These are phyloP conservation scores for Calonectria honghensis DNA, from an alignment of 2,329 filamentous ascomycete species.

Conservation along the genomic window DNA sequence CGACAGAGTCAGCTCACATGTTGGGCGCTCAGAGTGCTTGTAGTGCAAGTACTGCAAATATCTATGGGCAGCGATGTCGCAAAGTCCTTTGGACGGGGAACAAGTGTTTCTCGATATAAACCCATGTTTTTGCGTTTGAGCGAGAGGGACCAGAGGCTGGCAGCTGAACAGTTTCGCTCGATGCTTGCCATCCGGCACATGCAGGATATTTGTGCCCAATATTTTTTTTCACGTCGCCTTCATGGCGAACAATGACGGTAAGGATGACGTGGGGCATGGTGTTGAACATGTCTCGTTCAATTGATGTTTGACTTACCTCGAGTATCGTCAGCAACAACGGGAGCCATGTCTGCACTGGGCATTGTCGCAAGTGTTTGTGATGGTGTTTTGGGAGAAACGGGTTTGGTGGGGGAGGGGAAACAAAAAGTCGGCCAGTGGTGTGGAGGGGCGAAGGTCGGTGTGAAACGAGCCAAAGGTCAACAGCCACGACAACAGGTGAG, in stretches of 20 bases:
- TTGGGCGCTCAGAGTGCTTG: background rate
- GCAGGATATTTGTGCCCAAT: slow-evolving; percentile 26
- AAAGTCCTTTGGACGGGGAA: background rate
- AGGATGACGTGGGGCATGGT: background rate
- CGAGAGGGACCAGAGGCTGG: background rate
- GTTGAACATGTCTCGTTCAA: background rate
- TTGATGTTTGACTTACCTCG: slow-evolving; percentile 62
- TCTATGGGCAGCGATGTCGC: slow-evolving; percentile 3
- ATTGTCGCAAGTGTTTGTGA: slow-evolving; percentile 47
- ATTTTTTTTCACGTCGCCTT: slow-evolving; percentile 13
- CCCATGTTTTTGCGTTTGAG: background rate
- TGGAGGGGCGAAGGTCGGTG: slow-evolving; percentile 36
- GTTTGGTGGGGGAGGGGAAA: slow-evolving; percentile 42
- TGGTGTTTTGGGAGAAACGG: slow-evolving; percentile 40
- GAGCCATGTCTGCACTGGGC: slow-evolving; percentile 64
- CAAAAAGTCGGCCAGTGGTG: slow-evolving; percentile 25
- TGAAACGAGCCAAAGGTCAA: slow-evolving; percentile 9
- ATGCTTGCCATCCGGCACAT: slow-evolving; percentile 14
- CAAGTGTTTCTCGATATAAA: slow-evolving; percentile 11
- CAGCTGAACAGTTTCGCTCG: background rate
- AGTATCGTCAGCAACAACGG: slow-evolving; percentile 67
- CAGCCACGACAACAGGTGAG: slow-evolving; percentile 4
- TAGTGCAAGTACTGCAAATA: slow-evolving; percentile 16
- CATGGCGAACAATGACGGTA: slow-evolving; percentile 7
- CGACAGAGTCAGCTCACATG: slow-evolving; percentile 48